A percentile compares a stretch with the other conserved stretches of the same genome.
phyloP scores from a whole-genome alignment of 345 rosid genomes.

The Arabis hirsuta region DNA sequence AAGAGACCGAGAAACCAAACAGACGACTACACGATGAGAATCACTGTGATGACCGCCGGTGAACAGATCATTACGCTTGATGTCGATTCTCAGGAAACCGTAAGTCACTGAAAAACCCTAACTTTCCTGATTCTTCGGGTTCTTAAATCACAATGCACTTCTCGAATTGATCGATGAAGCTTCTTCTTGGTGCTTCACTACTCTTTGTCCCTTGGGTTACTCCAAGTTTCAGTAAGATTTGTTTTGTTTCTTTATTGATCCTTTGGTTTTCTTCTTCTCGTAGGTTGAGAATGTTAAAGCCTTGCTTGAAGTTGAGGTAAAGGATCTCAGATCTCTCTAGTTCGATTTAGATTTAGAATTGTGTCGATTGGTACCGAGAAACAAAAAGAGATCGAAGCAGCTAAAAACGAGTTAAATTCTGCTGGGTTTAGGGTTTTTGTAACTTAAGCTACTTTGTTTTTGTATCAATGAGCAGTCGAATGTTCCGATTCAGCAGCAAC shows the following conservation, averaged over 20 bases:
- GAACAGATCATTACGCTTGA: conserved; percentile 83
- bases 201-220: not conserved
- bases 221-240: not conserved
- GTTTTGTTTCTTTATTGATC: conserved; percentile 23
- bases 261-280: not conserved
- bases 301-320: conserved; percentile 95
- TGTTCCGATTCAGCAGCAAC: conserved; percentile 87
- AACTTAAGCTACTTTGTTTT: conserved; percentile 26
- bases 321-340: conserved; percentile 40
- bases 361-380: not conserved
- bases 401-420: not conserved
- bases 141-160: conserved; percentile 37
- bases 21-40: conserved; percentile 57
- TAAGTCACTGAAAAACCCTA: conserved; percentile 40
- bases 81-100: conserved; percentile 89
- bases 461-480: conserved; percentile 60
- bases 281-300: conserved; percentile 98
- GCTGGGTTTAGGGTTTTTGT: conserved; percentile 35
- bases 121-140: conserved; percentile 32
- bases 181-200: conserved; percentile 15
- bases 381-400: not conserved
- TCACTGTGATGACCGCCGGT: conserved; percentile 89
- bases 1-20: conserved; percentile 26
- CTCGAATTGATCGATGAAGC: conserved; percentile 23
- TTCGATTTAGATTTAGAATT: conserved; percentile 13